Evolutionary conservation across 179 eudicot genomes (phyloP), one percentile per base, ranked within the genome.

Genomic region (Vitellaria paradoxa): DNA sequence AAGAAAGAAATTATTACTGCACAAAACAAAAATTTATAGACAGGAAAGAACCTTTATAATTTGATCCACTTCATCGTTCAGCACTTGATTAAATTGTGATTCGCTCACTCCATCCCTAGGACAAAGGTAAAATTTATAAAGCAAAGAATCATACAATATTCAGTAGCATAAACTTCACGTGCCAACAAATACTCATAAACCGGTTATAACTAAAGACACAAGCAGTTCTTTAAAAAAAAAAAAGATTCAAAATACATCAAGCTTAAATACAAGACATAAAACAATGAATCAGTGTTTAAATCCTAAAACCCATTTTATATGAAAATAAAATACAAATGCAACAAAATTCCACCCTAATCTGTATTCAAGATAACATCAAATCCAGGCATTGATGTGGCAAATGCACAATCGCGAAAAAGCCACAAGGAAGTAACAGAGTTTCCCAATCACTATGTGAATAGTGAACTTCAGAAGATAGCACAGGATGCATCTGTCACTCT

Each of bases 31-130:
- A 74, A 14, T 14, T 2, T 46, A 42, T 4, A n/a, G 12, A 77
- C 0, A 62, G 53, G 50, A 79, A 84, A 69, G 26, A 80, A 92
- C 99, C 99, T 96, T 93, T 50, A 88, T 92, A 77, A 93, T 90
- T 82, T 96, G 99, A 83, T 91, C 37, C 37, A 96, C 86, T 81
- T 96, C 99, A 82, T 81, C 70, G 80, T 88, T 86, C 68, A 96
- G 86, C 70, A 93, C 97, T 82, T 93, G 91, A 70, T 79, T 74
- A 76, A 96, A 96, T 79, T 96, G 98, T 56, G 97, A 88, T 81
- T 92, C 96, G 70, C 97, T 83, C 53, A 96, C 96, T 60, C 99
- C 99, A 83, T 96, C 98, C 87, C 99, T 96, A 82, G 62, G 68
- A 61, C 13, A 81, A 74, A 61, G 47, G 17, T 15, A 72, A 71